phyloP scores from a whole-genome alignment of 305 asterid genomes.

The Fraxinus ornus region DNA sequence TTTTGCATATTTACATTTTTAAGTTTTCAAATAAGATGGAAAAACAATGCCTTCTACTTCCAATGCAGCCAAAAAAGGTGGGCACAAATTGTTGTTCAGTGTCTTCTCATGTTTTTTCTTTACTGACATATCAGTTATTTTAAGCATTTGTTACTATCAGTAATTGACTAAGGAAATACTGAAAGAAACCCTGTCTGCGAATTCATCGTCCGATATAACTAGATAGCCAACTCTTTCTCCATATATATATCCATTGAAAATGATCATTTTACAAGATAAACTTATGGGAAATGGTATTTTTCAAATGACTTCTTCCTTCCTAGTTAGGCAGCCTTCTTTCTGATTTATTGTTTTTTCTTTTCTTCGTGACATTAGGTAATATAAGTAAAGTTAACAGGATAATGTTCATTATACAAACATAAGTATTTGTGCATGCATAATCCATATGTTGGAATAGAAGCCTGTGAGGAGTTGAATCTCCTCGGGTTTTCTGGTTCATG shows the following conservation, averaged over 20 bases:
- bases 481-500: background rate
- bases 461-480: background rate
- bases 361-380: background rate
- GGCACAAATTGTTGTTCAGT: background rate
- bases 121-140: background rate
- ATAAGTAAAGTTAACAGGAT: background rate
- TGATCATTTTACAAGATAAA: background rate
- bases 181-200: background rate
- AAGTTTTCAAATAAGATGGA: background rate
- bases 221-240: background rate
- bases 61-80: background rate
- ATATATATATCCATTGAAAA: background rate
- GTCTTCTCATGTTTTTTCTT: background rate
- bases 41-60: background rate
- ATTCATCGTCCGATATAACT: background rate
- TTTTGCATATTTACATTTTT: background rate
- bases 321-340: background rate
- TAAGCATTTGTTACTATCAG: background rate
- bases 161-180: background rate
- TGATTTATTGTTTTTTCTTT: background rate
- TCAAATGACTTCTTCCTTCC: background rate
- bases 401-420: background rate
- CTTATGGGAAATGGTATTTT: background rate
- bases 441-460: background rate
- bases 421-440: background rate